Evolutionary conservation across 768 basidiomycete species (phyloP), one percentile per base, ranked within the genome.

Genomic region (Tephrocybe sp.): DNA sequence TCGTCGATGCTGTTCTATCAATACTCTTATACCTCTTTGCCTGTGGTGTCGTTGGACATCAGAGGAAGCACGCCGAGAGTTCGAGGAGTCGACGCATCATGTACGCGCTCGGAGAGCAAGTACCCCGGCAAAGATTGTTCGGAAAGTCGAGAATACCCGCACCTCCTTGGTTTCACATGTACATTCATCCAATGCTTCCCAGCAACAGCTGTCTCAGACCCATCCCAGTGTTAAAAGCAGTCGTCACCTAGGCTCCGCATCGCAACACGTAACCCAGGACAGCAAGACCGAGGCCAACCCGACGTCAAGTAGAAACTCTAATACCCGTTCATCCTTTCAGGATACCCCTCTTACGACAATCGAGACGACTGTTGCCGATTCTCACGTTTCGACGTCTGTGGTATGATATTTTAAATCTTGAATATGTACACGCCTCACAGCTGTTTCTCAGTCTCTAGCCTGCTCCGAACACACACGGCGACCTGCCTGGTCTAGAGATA

Each of bases 21-120:
- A 78, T 45, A 68, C 75, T 39, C 70, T 73, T 57, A 67, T 79
- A 49, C 74, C 78, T 20, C 65, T 79, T 52, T 79, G 77, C 65
- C 60, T 78, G 14, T 79, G 77, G 75, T 78, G 78, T 60, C 62
- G 68, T 54, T 79, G 77, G 76, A 69, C 73, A 4, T 77, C 74
- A 20, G 59, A 66, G 14, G 69, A 64, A 45, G 71, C 75, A 4
- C 66, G 67, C 53, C 68, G 61, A 45, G 66, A 65, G 40, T 75
- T 73, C 55, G 72, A 77, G 55, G 53, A 61, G 19, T 70, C 63
- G 38, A 64, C 66, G 51, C 70, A 74, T 26, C 26, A 26, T 26
- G 26, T 26, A 32, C 68, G 75, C 39, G 55, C 62, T n/a, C 60
- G 68, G 31, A 59, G 68, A 55, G 62, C 60, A 48, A 72, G 67